Conservation (phyloP, 108 stramenopile species). For the Seminavis robusta region DNA sequence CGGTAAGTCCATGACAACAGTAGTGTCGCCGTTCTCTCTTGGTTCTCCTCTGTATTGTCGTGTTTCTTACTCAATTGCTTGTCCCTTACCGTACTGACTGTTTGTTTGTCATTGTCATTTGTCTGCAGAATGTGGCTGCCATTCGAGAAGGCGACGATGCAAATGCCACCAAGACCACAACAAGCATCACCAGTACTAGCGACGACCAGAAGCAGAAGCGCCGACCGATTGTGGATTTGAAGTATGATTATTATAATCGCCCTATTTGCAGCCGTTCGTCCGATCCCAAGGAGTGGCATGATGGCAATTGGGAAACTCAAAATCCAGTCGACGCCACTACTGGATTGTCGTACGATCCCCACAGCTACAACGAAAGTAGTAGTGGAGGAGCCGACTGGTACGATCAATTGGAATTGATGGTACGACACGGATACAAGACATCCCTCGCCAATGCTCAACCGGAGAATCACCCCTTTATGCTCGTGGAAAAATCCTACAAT, state of each 20-base stretch:
- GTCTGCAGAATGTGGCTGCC: conserved; percentile 38
- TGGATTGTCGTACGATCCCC: conserved; percentile 60
- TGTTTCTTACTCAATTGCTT: neutral
- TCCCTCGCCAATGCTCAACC: conserved; percentile 23
- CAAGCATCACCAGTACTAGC: neutral
- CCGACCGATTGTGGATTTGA: conserved; percentile 24
- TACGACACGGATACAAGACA: conserved; percentile 46
- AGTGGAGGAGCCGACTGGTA: conserved; percentile 36
- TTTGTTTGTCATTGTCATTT: no score
- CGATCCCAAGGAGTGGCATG: conserved; percentile 9
- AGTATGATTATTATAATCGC: conserved; percentile 56
- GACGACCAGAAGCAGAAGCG: conserved; percentile 3
- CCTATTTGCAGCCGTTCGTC: conserved; percentile 21
- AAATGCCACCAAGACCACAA: no score
- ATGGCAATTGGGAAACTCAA: conserved; percentile 55
- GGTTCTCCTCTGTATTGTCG: neutral
- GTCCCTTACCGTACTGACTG: neutral
- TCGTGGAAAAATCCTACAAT: conserved; percentile 79
- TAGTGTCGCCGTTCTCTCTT: neutral
- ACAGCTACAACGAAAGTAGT: no score
- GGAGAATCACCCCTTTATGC: conserved; percentile 51
- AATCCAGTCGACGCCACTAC: conserved; percentile 79
- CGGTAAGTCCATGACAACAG: no score
- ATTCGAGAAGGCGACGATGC: conserved; percentile 20
- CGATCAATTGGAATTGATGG: conserved; percentile 34